These are phyloP conservation scores for Arthrobotrys musiformis DNA, from an alignment of 2,329 filamentous ascomycete genomes.

Conservation along the genomic window DNA sequence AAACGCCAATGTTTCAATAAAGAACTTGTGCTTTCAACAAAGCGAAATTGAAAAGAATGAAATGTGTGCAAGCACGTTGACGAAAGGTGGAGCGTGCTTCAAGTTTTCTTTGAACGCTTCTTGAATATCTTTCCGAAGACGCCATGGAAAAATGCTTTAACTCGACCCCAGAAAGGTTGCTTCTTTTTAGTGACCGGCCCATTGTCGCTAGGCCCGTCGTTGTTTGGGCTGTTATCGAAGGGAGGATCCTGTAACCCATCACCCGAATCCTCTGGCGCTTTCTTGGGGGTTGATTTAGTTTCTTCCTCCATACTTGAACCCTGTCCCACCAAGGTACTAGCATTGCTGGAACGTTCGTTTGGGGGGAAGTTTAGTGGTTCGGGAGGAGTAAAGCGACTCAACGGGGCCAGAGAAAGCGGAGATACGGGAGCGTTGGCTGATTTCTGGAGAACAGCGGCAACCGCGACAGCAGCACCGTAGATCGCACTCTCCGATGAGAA, in stretches of 20 bases:
- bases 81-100: background rate
- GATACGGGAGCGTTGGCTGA: background rate
- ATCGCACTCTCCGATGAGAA: conserved; percentile 50
- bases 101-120: conserved; percentile 2
- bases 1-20: conserved; percentile 30
- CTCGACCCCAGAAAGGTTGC: conserved; percentile 25
- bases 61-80: background rate
- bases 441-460: conserved; percentile 38
- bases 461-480: conserved; percentile 45
- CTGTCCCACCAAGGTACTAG: conserved; percentile 37
- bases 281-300: conserved; percentile 10
- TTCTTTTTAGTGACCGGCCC: background rate
- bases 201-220: background rate
- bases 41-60: conserved; percentile 2
- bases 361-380: background rate
- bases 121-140: conserved; percentile 36
- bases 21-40: conserved; percentile 1
- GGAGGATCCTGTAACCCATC: conserved; percentile 4
- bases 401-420: conserved; percentile 10
- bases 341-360: conserved; percentile 50
- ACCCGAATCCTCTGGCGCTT: background rate
- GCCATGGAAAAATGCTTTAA: conserved; percentile 19
- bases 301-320: conserved; percentile 19
- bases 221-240: background rate
- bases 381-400: background rate